Percentiles rank a stretch among this genome's conserved stretches.
Conservation (phyloP, 306 rosid genomes). For the Cucurbita moschata region DNA sequence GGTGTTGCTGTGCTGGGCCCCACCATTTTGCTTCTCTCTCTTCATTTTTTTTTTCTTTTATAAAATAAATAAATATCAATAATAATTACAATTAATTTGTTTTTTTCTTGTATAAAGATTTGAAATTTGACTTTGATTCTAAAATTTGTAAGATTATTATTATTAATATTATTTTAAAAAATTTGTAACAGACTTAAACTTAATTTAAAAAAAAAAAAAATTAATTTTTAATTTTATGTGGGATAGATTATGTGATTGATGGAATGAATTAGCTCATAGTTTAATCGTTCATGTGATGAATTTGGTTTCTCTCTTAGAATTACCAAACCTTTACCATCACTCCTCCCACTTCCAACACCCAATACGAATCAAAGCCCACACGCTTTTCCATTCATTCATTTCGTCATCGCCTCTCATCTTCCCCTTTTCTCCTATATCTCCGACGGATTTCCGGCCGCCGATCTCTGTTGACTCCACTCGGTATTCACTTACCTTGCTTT, state of each 20-base stretch:
- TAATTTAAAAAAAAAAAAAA: too few relatives aligned
- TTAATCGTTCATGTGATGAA: too few relatives aligned
- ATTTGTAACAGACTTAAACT: too few relatives aligned
- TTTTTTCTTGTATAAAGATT: too few relatives aligned
- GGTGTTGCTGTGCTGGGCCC: slow-evolving; percentile 6
- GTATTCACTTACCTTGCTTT: background rate
- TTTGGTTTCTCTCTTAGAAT: background rate
- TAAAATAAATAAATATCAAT: too few relatives aligned
- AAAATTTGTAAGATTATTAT: too few relatives aligned
- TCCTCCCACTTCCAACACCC: slow-evolving; percentile 2
- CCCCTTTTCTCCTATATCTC: background rate
- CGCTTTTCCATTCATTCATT: slow-evolving; percentile 7
- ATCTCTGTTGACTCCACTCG: background rate
- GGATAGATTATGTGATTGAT: too few relatives aligned
- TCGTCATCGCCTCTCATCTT: slow-evolving; percentile 2
- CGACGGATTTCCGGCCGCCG: background rate
- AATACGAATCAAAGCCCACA: slow-evolving; percentile 7
- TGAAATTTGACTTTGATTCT: too few relatives aligned
- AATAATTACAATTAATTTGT: too few relatives aligned
- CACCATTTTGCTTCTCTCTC: slow-evolving; percentile 13
- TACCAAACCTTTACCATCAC: slow-evolving; percentile 11
- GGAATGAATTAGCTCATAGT: too few relatives aligned
- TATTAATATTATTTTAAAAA: too few relatives aligned
- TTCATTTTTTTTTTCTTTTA: background rate
- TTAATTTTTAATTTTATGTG: too few relatives aligned